Base-by-base conservation (phyloP, 1,284 basidiomycete genomes). In the Ganoderma sinense region DNA sequence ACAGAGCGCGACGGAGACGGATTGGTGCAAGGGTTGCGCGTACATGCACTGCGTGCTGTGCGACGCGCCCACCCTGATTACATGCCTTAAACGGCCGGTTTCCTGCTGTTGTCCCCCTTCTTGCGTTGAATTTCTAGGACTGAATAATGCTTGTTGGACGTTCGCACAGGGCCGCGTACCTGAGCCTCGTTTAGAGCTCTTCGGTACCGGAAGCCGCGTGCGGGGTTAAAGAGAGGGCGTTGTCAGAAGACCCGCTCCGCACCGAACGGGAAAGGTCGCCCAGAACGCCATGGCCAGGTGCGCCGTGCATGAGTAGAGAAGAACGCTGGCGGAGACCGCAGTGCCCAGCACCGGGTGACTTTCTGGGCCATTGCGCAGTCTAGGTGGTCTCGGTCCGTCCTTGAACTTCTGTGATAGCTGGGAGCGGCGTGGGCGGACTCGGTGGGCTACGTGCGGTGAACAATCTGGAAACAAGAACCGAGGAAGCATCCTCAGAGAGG, bases 1-100 rank as follows among this genome's bases (percentile, higher is more conserved):
- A 67, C 66, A 67, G 61, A 39, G 61, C 61, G 66, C 66, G 61
- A 67, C 53, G 66, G 40, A 20, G 51, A 58, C 61, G 61, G 61
- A 62, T 41, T 67, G n/a, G 51, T 59, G 40, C 48, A 48, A 18
- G 16, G 45, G 20, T 56, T 51, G 63, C 11, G 43, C 43, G 51
- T 31, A n/a, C n/a, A 43, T 33, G 26, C n/a, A 13, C 23, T 41
- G 36, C 41, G 36, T 55, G 18, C 7, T 36, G 48, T 39, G 36
- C 39, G 41, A 40, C n/a, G 58, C 26, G 59, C 36, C 36, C 43
- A 62, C 65, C 29, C 39, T 39, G 62, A 45, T 26, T 64, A 31
- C 33, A 39, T n/a, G 18, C n/a, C 23, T 31, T 18, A 64, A 53
- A 16, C n/a, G 45, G 62, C 20, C n/a, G 33, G 33, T n/a, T 53